Base-by-base conservation (phyloP, 1,284 basidiomycete genomes). In the Apiotrichum akiyoshidainum region DNA sequence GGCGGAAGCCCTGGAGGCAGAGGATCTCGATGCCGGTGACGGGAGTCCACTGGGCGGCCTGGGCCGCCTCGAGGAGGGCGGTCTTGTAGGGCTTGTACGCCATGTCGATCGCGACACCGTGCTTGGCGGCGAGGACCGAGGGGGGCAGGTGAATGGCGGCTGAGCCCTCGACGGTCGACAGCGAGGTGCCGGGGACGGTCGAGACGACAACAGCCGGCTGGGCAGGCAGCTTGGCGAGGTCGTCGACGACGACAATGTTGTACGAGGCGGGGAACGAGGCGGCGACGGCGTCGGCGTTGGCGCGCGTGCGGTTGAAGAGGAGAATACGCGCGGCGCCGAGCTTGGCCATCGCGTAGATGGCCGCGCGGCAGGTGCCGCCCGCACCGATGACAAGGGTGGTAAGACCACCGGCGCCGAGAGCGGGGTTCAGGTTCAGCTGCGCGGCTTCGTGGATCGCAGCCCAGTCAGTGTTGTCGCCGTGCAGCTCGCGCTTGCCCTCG, bases 401-500 rank as follows among this genome's bases (percentile, higher is more conserved):
- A 16, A 83, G 76, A 26, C 69, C 69, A 21, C 55, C 35, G 79
- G 69, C 19, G 22, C 46, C 46, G 31, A 66, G 57, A 10, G 40
- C 54, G 37, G 72, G 61, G 26, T 66, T 52, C 39, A 80, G 81
- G 57, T 75, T 73, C 49, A 63, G 60, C 41, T 59, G 57, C 10
- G 79, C 77, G 47, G 85, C 83, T 21, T 85, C 81, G 31, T 82
- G 82, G 65, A 97, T 94, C 0, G 90, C 93, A 52, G 88, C 77
- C 87, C 92, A 96, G 73, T 96, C 93, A 0, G 92, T 95, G 78
- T 97, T 97, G 70, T 96, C 92, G 1, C 94, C 93, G 52, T 84
- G 80, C 34, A 97, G 80, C 26, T 80, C 76, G 4, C 81, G 79
- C 16, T 80, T 76, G 1, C 84, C 84, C 53, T 82, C 80, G 2